Base-by-base conservation (phyloP, 2,329 filamentous ascomycete species). In the Neofusicoccum parvum region DNA sequence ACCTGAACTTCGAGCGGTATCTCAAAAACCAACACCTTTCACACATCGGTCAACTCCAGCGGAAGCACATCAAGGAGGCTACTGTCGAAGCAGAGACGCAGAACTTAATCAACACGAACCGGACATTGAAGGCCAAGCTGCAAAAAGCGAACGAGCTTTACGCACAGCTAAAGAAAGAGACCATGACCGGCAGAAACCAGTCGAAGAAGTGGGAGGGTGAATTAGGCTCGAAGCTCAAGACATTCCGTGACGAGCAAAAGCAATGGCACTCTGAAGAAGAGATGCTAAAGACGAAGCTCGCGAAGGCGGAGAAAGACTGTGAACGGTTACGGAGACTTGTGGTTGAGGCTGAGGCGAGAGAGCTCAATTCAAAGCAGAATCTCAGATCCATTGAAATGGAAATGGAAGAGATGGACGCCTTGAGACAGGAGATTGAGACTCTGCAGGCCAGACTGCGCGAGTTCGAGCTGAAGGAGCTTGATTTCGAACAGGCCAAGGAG, bases 1-100 rank as follows among this genome's bases (percentile, higher is more conserved):
- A 95, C 70, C 81, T 95, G 49, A 91, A 90, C 69, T 95, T 94
- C 72, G 92, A 95, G 75, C 85, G 90, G 32, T 94, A 92, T 76
- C 84, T 94, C 71, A 94, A 94, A 74, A 87, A 92, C 69, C 92
- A 95, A 72, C 92, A 94, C 74, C 86, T 94, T 69, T 86, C 89
- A 1, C 91, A 94, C 66, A 94, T 95, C 73, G 91, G 91, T 0
- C 90, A 92, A 72, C 79, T 95, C 48, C 89, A 91, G 70, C 85
- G 90, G 14, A 88, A 88, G 68, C 89, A 92, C 66, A 87, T 94
- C 68, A 87, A 87, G 69, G 90, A 94, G 74, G 90, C 90, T 7
- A 90, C 91, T 1, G 90, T 87, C 0, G 92, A 94, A 74, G 91
- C 92, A 0, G 91, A 95, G 73, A 92, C 90, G 1, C 91, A 94